phyloP scores from a whole-genome alignment of 2,329 filamentous ascomycete genomes.

The Cladosporium cucumerinum region DNA sequence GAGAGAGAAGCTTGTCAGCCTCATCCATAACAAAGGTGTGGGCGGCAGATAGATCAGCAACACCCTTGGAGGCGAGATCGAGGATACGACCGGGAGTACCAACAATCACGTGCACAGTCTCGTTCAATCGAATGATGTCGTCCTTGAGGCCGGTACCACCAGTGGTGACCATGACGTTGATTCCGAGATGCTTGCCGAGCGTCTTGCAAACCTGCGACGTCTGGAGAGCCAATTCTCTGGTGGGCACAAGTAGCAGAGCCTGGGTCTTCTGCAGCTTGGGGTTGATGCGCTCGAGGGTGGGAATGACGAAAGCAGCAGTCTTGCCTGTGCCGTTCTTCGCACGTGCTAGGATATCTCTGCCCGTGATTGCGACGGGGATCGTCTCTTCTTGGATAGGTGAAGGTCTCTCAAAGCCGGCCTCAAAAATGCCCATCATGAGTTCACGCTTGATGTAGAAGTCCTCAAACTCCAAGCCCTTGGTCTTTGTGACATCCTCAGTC shows the following conservation, averaged over 20 bases:
- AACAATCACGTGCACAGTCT: constrained; percentile 95
- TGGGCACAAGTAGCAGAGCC: constrained; percentile 92
- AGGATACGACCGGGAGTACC: constrained; percentile 95
- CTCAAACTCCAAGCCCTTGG: constrained; percentile 96
- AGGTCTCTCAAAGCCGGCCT: constrained; percentile 97
- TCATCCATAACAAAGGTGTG: constrained; percentile 99
- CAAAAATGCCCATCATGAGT: constrained; percentile 97
- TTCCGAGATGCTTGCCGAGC: constrained; percentile 89
- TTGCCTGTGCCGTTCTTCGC: constrained; percentile 99
- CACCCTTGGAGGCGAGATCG: constrained; percentile 91
- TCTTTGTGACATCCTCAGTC: constrained; percentile 97
- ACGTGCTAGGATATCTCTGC: constrained; percentile 89
- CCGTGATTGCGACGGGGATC: constrained; percentile 92
- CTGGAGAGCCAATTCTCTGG: constrained; percentile 93
- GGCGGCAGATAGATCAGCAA: constrained; percentile 93
- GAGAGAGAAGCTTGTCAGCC: constrained; percentile 93
- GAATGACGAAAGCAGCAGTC: constrained; percentile 96
- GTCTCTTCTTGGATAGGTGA: constrained; percentile 99
- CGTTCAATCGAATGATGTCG: constrained; percentile 91
- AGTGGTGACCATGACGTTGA: constrained; percentile 99
- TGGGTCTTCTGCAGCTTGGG: constrained; percentile 95
- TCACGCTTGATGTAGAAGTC: constrained; percentile 94
- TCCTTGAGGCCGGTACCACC: constrained; percentile 93
- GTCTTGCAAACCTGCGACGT: constrained; percentile 99
- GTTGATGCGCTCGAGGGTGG: constrained; percentile 91